Evolutionary conservation across 805 yeast genomes (phyloP).

Genomic region (Candida ipomoeae): DNA sequence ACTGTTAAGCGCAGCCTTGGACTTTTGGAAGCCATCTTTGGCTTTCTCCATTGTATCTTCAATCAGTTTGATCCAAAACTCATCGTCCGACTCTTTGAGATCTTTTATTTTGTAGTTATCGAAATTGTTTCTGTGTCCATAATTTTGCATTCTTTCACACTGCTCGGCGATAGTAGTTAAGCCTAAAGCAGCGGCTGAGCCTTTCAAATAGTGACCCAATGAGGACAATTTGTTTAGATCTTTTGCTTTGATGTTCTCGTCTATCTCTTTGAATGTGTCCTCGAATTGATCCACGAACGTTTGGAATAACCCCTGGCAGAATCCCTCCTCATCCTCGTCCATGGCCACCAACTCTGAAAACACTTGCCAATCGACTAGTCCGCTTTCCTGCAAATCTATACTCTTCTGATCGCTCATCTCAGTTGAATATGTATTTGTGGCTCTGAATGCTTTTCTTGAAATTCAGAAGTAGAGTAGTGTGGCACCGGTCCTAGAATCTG

Average conservation of each 20-base stretch:
- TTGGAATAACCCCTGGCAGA: constrained; percentile 69
- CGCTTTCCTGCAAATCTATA: constrained; percentile 43
- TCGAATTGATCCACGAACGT: constrained; percentile 89
- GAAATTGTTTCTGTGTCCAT: constrained; percentile 55
- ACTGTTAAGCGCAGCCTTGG: constrained; percentile 48
- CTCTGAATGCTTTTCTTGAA: neutral
- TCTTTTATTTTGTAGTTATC: constrained; percentile 27
- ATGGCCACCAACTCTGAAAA: constrained; percentile 83
- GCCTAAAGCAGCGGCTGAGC: constrained; percentile 93
- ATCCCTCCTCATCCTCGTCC: constrained; percentile 97
- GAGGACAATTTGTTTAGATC: constrained; percentile 59
- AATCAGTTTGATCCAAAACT: constrained; percentile 42
- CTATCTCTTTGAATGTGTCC: constrained; percentile 72
- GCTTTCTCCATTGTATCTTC: constrained; percentile 52
- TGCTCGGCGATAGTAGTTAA: constrained; percentile 74
- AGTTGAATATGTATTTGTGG: neutral
- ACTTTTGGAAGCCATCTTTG: constrained; percentile 45
- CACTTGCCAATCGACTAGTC: constrained; percentile 82
- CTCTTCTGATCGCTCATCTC: constrained; percentile 14
- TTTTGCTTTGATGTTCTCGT: constrained; percentile 44
- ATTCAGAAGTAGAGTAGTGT: neutral
- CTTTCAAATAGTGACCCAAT: constrained; percentile 90
- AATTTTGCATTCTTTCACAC: constrained; percentile 91
- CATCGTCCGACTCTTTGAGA: constrained; percentile 25
- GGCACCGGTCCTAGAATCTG: neutral